Base-by-base conservation (phyloP, 2,329 filamentous ascomycete genomes). In the Colletotrichum sublineola region DNA sequence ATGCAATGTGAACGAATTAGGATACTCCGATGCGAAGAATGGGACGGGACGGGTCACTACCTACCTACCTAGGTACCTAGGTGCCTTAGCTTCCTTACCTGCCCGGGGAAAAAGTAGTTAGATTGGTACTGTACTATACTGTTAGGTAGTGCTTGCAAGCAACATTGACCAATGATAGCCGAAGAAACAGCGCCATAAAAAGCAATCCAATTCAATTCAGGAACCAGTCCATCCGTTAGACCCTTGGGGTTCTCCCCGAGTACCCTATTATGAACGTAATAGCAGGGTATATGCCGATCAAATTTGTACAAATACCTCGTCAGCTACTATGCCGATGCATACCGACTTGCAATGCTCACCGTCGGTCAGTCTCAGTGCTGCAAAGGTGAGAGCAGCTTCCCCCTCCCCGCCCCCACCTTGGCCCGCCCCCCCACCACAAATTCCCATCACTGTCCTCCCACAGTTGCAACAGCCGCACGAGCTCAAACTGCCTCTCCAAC, bases 281-380 rank as follows among this genome's bases (percentile, higher is more conserved):
- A 24, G 24, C 24, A 24, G 24, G 24, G 24, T 24, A 24, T 24
- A 24, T 1, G 24, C 24, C 24, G 24, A 24, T 24, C 24, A 24
- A 24, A 24, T 24, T 24, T 24, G 24, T 24, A 24, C 24, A 24
- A 24, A 24, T 24, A 24, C 24, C 24, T 24, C 24, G 24, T 24
- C 24, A 24, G 24, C 24, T 24, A 24, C 24, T 58, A 68, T 71
- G 68, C 68, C 68, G 68, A 71, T 24, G 69, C 53, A 52, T 72
- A 68, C 69, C 69, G 69, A 67, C 48, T 52, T 67, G 48, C 53
- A 14, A 33, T 29, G 60, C 65, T 72, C 66, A 72, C 69, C 69
- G 18, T 56, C 65, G 69, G 24, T 33, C 33, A 40, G 46, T 24
- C 11, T 48, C 46, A 24, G 46, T 24, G 46, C 11, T n/a, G 20